Evolutionary conservation across 2,329 filamentous ascomycete species (phyloP), one percentile per base, ranked within the genome.

Genomic region (Stachybotrys chlorohalonatus): DNA sequence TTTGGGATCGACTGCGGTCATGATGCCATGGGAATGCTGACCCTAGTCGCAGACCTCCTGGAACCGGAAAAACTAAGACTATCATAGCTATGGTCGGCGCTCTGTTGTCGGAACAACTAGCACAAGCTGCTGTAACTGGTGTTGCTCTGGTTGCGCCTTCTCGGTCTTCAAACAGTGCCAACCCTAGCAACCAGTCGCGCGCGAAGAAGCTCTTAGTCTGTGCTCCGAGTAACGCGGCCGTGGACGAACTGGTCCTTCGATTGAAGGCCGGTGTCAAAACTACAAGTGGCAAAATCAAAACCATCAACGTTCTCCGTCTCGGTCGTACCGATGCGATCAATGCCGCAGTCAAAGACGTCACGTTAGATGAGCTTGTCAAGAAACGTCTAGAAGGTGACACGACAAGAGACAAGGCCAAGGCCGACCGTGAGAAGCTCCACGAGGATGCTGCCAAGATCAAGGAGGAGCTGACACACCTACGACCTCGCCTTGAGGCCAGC

Each of bases 41-140:
- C 36, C 39, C 30, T n/a, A 50, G 7, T 6, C 54, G 47, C 54
- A 86, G 90, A 54, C 94, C 94, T 52, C 94, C 94, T 1, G 94
- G 94, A 69, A 96, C 94, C 5, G 94, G 93, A 66, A 99, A 99
- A 74, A 99, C 94, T 0, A 99, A 99, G 70, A 99, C 94, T 0
- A 99, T 99, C 57, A 83, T 95, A 54, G 94, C 93, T 36, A 95
- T 99, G 78, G 92, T 97, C 30, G 94, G 94, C 42, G 89, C 90
- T 45, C 76, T 99, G 15, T 61, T 64, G n/a, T 70, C 58, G 11
- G 72, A 71, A 56, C 69, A 68, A 62, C 66, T 64, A 57, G 70
- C 63, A 59, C 73, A 68, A 55, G 56, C 59, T 53, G 62, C 63
- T 47, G 59, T 65, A 57, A 67, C 67, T 54, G 64, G 69, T 15